A percentile compares a stretch with the other conserved stretches of the same genome.
Conservation (phyloP, 805 yeast genomes). For the Lipomyces lipofer region DNA sequence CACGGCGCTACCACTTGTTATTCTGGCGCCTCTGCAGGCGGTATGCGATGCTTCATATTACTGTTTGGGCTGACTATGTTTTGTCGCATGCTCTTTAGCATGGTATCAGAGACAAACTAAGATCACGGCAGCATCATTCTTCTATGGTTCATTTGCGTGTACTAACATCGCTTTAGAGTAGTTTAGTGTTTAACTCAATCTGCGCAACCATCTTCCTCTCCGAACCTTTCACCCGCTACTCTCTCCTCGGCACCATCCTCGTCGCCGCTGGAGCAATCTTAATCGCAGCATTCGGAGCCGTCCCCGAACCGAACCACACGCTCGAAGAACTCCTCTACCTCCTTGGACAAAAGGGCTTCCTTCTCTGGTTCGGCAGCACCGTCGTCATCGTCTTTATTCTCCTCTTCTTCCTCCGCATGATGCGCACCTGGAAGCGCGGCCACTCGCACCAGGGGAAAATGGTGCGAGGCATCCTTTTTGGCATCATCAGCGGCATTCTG, state of each 20-base stretch:
- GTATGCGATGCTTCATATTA: conserved; percentile 37
- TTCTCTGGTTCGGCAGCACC: conserved; percentile 55
- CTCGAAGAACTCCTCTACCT: conserved; percentile 50
- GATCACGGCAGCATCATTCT: not conserved
- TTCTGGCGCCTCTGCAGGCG: conserved; percentile 80
- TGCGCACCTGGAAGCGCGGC: conserved; percentile 31
- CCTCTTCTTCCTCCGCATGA: conserved; percentile 26
- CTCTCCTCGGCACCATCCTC: conserved; percentile 64
- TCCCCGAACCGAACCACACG: conserved; percentile 54
- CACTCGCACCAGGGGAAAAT: conserved; percentile 36
- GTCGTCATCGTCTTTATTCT: conserved; percentile 26
- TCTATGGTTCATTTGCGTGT: not conserved
- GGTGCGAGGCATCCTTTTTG: conserved; percentile 62
- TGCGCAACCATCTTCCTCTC: conserved; percentile 66
- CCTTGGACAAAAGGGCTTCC: conserved; percentile 49
- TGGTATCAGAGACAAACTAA: too few relatives aligned
- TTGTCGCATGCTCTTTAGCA: not conserved
- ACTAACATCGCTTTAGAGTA: conserved; percentile 38
- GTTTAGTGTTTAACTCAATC: conserved; percentile 81
- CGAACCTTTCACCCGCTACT: conserved; percentile 61
- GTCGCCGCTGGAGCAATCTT: conserved; percentile 73
- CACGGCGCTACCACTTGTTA: conserved; percentile 76
- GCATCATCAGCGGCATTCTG: conserved; percentile 69
- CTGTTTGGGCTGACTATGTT: too few relatives aligned
- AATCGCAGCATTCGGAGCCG: conserved; percentile 71